phyloP scores from a whole-genome alignment of 2,329 filamentous ascomycete genomes.

The Fusarium sp. region DNA sequence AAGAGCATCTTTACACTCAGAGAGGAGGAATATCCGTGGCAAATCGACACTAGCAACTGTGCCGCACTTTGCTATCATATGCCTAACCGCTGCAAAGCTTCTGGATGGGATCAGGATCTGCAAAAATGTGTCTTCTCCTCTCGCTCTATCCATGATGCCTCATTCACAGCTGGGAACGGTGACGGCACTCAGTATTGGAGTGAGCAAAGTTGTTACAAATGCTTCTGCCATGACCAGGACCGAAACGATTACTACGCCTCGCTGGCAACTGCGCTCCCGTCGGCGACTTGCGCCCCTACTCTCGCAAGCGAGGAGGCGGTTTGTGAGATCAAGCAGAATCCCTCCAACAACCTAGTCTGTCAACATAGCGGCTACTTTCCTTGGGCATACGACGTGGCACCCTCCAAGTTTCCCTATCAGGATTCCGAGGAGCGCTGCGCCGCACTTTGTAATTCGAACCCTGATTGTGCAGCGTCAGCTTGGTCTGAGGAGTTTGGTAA shows the following conservation, averaged over 20 bases:
- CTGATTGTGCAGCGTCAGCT: not conserved
- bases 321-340: not conserved
- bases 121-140: conserved; percentile 20
- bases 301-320: conserved; percentile 4
- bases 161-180: not conserved
- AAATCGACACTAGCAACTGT: conserved; percentile 4
- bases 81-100: conserved; percentile 26
- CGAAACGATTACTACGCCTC: conserved; percentile 8
- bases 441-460: conserved; percentile 19
- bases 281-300: not conserved
- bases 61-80: conserved; percentile 27
- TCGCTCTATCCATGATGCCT: not conserved
- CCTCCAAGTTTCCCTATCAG: conserved; percentile 13
- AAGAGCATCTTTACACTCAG: conserved; percentile 1
- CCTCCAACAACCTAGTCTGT: not conserved
- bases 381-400: not conserved
- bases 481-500: conserved; percentile 2
- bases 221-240: conserved; percentile 19
- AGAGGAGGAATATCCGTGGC: conserved; percentile 25
- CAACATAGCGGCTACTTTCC: conserved; percentile 17
- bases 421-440: conserved; percentile 15
- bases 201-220: conserved; percentile 22
- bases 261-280: not conserved
- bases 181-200: not conserved
- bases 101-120: not conserved